Conservation (phyloP, 2,329 filamentous ascomycete species). For the Dryadomyces sulphureus region DNA sequence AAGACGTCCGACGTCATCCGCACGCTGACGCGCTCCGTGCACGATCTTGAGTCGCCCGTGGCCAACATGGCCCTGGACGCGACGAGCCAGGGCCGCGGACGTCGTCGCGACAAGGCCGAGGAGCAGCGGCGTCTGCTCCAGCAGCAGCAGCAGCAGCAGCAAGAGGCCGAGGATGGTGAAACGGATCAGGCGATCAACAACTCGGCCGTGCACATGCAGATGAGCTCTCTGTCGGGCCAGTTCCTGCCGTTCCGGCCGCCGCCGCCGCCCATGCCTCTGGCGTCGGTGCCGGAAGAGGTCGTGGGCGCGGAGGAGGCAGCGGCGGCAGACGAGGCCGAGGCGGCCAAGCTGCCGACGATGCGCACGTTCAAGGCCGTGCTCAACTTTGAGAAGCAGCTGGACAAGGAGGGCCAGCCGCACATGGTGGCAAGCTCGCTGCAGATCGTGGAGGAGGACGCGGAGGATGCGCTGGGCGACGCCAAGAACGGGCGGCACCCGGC, state of each 20-base stretch:
- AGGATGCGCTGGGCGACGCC: neutral
- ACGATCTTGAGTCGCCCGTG: conserved; percentile 44
- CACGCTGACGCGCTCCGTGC: conserved; percentile 46
- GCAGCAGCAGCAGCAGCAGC: conserved; percentile 5
- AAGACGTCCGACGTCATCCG: conserved; percentile 49
- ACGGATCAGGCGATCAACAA: conserved; percentile 40
- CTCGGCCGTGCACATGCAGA: conserved; percentile 47
- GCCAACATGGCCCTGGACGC: conserved; percentile 31
- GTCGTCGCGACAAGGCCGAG: neutral
- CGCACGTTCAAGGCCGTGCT: conserved; percentile 50
- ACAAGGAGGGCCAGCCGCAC: conserved; percentile 42
- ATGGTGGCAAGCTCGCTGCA: conserved; percentile 46
- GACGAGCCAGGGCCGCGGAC: conserved; percentile 20
- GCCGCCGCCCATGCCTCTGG: conserved; percentile 52
- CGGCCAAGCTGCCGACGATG: conserved; percentile 19
- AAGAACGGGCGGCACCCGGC: conserved; percentile 6
- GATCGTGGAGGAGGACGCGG: conserved; percentile 30
- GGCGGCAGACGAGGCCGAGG: conserved; percentile 4
- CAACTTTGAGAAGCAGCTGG: conserved; percentile 51
- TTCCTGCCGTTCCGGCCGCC: conserved; percentile 75
- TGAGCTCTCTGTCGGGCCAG: conserved; percentile 52
- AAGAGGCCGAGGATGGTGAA: conserved; percentile 25
- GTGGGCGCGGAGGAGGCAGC: conserved; percentile 3
- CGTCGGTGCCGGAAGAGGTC: conserved; percentile 9
- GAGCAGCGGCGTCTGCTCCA: conserved; percentile 7